Evolutionary conservation across 306 rosid species (phyloP).

Genomic region (Malus orientalis): DNA sequence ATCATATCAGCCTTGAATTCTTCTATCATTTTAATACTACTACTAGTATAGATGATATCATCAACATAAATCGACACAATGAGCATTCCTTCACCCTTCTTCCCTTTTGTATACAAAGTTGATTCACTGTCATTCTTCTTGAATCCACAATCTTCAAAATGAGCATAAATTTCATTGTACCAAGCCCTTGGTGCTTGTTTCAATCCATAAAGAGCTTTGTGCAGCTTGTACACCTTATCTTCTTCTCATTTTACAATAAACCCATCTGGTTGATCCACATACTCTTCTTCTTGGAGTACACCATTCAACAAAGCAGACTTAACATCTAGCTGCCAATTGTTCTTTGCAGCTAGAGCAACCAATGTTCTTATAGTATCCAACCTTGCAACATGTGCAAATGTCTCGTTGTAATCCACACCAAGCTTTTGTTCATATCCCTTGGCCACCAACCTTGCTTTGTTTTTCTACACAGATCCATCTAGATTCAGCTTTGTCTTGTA

Average conservation of each 20-base stretch:
- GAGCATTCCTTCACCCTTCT: rapidly evolving
- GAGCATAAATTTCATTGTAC: too few relatives aligned
- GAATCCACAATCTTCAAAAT: not conserved
- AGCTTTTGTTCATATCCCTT: not conserved
- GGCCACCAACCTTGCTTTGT: not conserved
- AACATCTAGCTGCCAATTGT: too few relatives aligned
- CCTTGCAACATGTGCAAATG: not conserved
- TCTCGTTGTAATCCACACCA: not conserved
- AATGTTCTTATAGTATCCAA: not conserved
- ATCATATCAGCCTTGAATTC: too few relatives aligned
- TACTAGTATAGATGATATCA: not conserved
- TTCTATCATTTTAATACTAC: not conserved
- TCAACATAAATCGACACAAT: not conserved
- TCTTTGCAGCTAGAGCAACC: not conserved
- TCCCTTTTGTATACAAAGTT: too few relatives aligned
- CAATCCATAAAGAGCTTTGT: too few relatives aligned
- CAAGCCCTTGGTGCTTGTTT: too few relatives aligned
- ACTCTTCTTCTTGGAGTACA: not conserved
- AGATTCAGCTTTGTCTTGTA: not conserved
- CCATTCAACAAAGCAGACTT: not conserved
- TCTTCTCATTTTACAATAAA: not conserved
- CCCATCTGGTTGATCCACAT: not conserved
- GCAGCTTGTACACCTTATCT: too few relatives aligned
- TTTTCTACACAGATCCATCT: not conserved
- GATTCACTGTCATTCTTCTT: not conserved